Conservation (phyloP, 805 yeast genomes). For the Metschnikowia dekortorum region DNA sequence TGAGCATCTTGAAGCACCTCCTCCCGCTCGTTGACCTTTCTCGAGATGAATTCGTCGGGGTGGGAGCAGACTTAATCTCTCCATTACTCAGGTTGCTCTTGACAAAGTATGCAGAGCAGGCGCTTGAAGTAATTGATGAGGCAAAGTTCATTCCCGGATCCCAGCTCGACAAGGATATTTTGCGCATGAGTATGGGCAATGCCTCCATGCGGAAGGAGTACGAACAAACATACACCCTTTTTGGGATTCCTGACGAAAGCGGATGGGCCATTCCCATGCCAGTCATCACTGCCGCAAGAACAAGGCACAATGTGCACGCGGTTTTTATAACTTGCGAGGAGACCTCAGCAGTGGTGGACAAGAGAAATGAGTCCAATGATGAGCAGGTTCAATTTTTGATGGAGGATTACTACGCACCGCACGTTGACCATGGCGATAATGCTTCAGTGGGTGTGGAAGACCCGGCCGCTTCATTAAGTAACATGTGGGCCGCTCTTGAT, state of each 20-base stretch:
- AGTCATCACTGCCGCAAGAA: slow-evolving; percentile 78
- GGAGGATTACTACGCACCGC: slow-evolving; percentile 50
- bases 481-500: slow-evolving; percentile 90
- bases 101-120: slow-evolving; percentile 85
- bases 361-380: slow-evolving; percentile 19
- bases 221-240: slow-evolving; percentile 81
- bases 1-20: slow-evolving; percentile 68
- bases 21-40: slow-evolving; percentile 76
- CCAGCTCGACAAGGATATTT: slow-evolving; percentile 83
- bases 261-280: slow-evolving; percentile 99
- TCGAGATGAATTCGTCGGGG: slow-evolving; percentile 74
- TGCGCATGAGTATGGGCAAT: slow-evolving; percentile 88
- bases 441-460: slow-evolving; percentile 51
- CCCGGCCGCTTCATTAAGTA: slow-evolving; percentile 71
- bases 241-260: slow-evolving; percentile 90
- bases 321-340: slow-evolving; percentile 82
- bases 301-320: slow-evolving; percentile 91
- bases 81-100: slow-evolving; percentile 76
- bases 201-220: slow-evolving; percentile 71
- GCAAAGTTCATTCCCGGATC: slow-evolving; percentile 84
- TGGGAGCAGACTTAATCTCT: slow-evolving; percentile 92
- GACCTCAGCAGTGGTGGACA: slow-evolving; percentile 27
- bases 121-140: slow-evolving; percentile 85
- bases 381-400: slow-evolving; percentile 51
- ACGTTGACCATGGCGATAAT: slow-evolving; percentile 39